Conservation (phyloP, 2,329 filamentous ascomycete species). For the Karstenula rhodostoma region DNA sequence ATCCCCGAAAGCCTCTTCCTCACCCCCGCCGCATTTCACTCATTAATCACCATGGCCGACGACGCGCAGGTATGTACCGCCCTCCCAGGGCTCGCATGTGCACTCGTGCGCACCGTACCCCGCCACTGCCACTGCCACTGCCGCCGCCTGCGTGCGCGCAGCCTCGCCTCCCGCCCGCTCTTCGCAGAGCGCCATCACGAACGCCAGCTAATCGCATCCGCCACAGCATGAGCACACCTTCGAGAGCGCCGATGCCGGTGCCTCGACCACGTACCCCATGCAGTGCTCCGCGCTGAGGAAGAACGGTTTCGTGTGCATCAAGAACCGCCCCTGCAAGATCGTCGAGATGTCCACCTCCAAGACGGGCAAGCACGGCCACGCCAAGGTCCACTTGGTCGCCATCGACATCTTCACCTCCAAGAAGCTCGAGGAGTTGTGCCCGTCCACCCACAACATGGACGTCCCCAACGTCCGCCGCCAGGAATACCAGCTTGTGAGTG, state of each 20-base stretch:
- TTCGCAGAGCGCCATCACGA: slow-evolving; percentile 14
- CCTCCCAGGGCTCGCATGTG: slow-evolving; percentile 16
- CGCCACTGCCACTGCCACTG: slow-evolving; percentile 47
- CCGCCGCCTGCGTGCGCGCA: slow-evolving; percentile 44
- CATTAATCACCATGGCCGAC: slow-evolving; percentile 69
- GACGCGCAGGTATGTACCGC: slow-evolving; percentile 67
- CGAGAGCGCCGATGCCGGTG: slow-evolving; percentile 94
- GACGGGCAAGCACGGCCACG: slow-evolving; percentile 99
- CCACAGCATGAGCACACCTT: slow-evolving; percentile 72
- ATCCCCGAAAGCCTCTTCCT: slow-evolving; percentile 40
- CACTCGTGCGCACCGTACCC: slow-evolving; percentile 44
- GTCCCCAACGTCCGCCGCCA: slow-evolving; percentile 90
- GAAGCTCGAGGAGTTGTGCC: slow-evolving; percentile 99
- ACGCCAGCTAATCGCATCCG: slow-evolving; percentile 28
- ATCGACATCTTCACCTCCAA: slow-evolving; percentile 99
- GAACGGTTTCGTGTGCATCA: slow-evolving; percentile 99
- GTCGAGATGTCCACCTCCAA: slow-evolving; percentile 99
- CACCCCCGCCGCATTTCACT: slow-evolving; percentile 42
- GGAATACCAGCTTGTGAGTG: slow-evolving; percentile 93
- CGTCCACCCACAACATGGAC: slow-evolving; percentile 97
- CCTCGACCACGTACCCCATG: slow-evolving; percentile 93
- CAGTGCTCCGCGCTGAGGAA: slow-evolving; percentile 99
- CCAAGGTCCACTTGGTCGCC: slow-evolving; percentile 98
- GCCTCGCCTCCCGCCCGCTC: slow-evolving; percentile 26
- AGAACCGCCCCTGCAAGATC: slow-evolving; percentile 99